Evolutionary conservation across 352 stramenopile genomes (phyloP), one percentile per base, ranked within the genome.

Genomic region (Globisporangium parvum): DNA sequence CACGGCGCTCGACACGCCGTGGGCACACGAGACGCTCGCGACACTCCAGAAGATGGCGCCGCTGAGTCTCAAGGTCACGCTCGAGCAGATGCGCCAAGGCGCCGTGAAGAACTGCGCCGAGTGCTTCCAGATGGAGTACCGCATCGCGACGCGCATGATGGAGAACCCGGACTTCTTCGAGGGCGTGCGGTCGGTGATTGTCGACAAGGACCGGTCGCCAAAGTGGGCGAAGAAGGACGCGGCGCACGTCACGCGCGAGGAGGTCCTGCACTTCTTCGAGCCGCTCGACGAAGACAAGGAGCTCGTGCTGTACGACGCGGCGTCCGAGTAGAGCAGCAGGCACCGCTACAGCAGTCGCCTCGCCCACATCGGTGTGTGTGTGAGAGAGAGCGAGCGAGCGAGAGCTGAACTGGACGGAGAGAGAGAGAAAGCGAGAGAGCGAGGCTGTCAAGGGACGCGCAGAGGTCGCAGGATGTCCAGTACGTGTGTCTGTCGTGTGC

Each of bases 141-240:
- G 82, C 35, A 75, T 92, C 53, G 78, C 81, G 56, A 72, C 74
- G 47, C 80, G 86, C 59, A 93, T 97, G 75, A 80, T 92, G 63
- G 78, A 91, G 51, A 91, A 87, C 58, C 63, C 72, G 15, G 97
- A 99, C 70, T 99, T 99, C 67, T 98, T 96, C 59, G 96, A 99
- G 67, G 97, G 97, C 14, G 93, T 99, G 23, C 85, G 96, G 54
- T 91, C 96, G 35, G 81, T 97, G 47, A 80, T 99, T 47, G 81
- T 99, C 10, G 96, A 99, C 74, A 98, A 98, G 67, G 93, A 98
- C 74, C 80, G 84, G 31, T 76, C 84, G 49, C 96, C 96, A 11
- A 93, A 90, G 64, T 99, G 97, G 96, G 40, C 68, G 33, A 79
- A 87, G 62, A 63, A 65, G 21, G 70, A 80, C 24, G 55, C 93